Evolutionary conservation across 2,329 filamentous ascomycete genomes (phyloP).

Genomic region (Fusarium incarnatum): DNA sequence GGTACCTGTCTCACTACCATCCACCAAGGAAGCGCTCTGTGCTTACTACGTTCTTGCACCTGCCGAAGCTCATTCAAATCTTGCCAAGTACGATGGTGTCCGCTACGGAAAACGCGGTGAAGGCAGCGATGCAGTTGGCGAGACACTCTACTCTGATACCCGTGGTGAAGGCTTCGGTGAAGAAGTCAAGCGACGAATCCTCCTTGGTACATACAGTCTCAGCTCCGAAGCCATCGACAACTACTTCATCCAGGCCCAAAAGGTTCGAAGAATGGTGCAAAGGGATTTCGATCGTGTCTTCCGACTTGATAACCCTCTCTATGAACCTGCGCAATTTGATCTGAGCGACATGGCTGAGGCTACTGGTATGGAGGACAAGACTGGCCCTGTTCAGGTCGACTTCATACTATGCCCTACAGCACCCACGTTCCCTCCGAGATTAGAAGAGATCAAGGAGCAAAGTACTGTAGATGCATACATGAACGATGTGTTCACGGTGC

Average conservation of each 20-base stretch:
- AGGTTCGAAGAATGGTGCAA: slow-evolving; percentile 84
- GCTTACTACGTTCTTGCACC: slow-evolving; percentile 97
- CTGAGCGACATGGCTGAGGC: slow-evolving; percentile 69
- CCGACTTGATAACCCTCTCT: slow-evolving; percentile 74
- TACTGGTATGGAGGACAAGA: slow-evolving; percentile 65
- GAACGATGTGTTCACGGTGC: slow-evolving; percentile 96
- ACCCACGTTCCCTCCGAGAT: slow-evolving; percentile 76
- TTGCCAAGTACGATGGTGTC: slow-evolving; percentile 97
- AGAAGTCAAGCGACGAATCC: slow-evolving; percentile 87
- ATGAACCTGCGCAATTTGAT: slow-evolving; percentile 64
- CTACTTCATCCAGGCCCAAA: slow-evolving; percentile 95
- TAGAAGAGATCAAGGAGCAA: slow-evolving; percentile 68
- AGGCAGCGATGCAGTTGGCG: slow-evolving; percentile 65
- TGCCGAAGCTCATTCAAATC: slow-evolving; percentile 93
- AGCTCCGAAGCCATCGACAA: slow-evolving; percentile 94
- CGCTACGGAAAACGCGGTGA: slow-evolving; percentile 78
- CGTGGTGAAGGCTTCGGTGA: slow-evolving; percentile 81
- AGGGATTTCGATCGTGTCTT: slow-evolving; percentile 89
- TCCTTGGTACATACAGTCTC: slow-evolving; percentile 90
- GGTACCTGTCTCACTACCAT: slow-evolving; percentile 81
- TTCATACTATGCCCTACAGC: slow-evolving; percentile 90
- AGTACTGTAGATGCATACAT: slow-evolving; percentile 80
- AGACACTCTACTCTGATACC: slow-evolving; percentile 80
- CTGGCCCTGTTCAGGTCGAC: slow-evolving; percentile 76
- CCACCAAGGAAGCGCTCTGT: slow-evolving; percentile 85